Evolutionary conservation across 495 filamentous ascomycete genomes (phyloP).

Genomic region (Immersiella caudata): DNA sequence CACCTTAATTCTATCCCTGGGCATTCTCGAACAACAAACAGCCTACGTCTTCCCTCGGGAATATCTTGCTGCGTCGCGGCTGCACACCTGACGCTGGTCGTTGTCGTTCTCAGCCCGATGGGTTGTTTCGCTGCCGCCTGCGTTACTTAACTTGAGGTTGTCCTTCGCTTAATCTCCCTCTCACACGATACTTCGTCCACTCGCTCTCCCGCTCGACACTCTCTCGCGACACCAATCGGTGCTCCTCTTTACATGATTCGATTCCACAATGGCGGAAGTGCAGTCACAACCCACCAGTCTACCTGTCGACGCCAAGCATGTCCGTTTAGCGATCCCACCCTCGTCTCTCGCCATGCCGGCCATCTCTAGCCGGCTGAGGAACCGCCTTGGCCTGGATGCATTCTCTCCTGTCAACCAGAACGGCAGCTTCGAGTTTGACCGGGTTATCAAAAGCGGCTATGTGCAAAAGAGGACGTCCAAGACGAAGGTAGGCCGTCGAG

Average conservation of each 20-base stretch:
- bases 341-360: conserved; percentile 30
- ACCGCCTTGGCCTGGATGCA: conserved; percentile 33
- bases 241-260: conserved; percentile 17
- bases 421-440: conserved; percentile 92
- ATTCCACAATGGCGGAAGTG: conserved; percentile 35
- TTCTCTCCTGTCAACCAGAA: conserved; percentile 82
- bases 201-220: background rate
- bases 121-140: conserved; percentile 12
- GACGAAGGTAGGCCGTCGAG: conserved; percentile 72
- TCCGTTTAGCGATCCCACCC: conserved; percentile 25
- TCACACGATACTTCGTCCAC: background rate
- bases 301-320: conserved; percentile 24
- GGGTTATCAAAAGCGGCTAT: conserved; percentile 84
- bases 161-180: conserved; percentile 31
- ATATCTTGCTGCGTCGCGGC: conserved; percentile 14
- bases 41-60: background rate
- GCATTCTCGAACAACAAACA: conserved; percentile 1
- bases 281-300: conserved; percentile 31
- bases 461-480: conserved; percentile 86
- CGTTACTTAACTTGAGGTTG: conserved; percentile 27
- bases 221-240: conserved; percentile 9
- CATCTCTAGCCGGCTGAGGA: conserved; percentile 21
- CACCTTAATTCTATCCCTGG: conserved; percentile 16
- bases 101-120: conserved; percentile 14
- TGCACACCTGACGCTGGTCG: conserved; percentile 25